phyloP scores from a whole-genome alignment of 1,284 basidiomycete species.

The Sporisorium scitamineum region DNA sequence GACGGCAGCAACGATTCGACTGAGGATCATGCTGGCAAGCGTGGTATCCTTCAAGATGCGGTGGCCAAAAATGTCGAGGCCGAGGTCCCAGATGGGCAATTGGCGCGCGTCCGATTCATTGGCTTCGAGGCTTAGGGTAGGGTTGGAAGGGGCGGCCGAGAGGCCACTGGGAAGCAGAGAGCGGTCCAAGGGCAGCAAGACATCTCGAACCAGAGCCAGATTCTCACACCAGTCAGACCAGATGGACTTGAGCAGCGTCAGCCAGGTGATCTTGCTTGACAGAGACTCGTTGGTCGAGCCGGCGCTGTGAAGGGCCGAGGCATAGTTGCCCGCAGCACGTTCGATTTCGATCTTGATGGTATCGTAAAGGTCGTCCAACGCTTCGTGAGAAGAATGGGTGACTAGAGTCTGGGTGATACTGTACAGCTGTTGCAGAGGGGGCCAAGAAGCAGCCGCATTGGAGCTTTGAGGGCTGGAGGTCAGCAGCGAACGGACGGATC shows the following conservation, averaged over 20 bases:
- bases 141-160: neutral
- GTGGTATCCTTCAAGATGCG: conserved; percentile 42
- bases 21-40: conserved; percentile 32
- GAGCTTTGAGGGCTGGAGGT: conserved; percentile 11
- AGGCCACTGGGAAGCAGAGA: conserved; percentile 8
- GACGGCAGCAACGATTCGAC: conserved; percentile 34
- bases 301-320: conserved; percentile 29
- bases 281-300: conserved; percentile 28
- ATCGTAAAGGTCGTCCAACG: conserved; percentile 50
- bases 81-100: conserved; percentile 47
- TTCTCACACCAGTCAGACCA: conserved; percentile 57
- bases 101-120: conserved; percentile 3
- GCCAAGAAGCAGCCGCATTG: neutral
- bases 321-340: conserved; percentile 45
- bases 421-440: conserved; percentile 48
- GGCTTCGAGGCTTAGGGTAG: neutral
- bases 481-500: conserved; percentile 41
- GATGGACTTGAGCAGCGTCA: conserved; percentile 37
- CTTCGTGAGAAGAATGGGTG: conserved; percentile 11
- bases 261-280: conserved; percentile 37
- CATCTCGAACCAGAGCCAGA: conserved; percentile 36
- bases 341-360: conserved; percentile 60
- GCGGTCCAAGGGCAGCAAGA: conserved; percentile 41
- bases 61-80: conserved; percentile 56
- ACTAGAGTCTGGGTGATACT: conserved; percentile 30